A percentile compares a stretch with the other conserved stretches of the same genome.
These are phyloP conservation scores for Juncus effusus DNA, from an alignment of 176 grass and related monocot species.

Conservation along the genomic window DNA sequence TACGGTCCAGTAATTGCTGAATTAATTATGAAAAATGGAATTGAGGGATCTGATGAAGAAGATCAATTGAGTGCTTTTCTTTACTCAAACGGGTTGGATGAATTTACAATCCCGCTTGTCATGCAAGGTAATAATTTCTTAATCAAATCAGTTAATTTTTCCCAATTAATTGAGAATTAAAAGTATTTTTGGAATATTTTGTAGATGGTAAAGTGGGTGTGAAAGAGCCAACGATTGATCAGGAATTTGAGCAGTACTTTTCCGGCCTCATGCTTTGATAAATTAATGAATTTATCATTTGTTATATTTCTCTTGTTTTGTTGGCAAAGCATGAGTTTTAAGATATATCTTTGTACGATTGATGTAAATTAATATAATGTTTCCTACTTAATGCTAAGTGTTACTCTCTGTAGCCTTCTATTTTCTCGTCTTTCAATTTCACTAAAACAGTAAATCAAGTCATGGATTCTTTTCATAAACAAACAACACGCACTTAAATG, in stretches of 20 bases:
- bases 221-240: constrained; percentile 59
- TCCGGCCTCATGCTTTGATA: constrained; percentile 70
- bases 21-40: constrained; percentile 15
- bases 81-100: constrained; percentile 43
- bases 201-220: constrained; percentile 31
- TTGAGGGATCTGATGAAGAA: constrained; percentile 28
- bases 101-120: constrained; percentile 32
- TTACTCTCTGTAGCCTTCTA: no score
- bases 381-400: no score
- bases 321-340: no score
- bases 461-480: no score
- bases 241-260: constrained; percentile 84
- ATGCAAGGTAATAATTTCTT: constrained; percentile 38
- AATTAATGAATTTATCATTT: no score
- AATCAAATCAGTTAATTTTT: neutral
- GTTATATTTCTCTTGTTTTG: no score
- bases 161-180: neutral
- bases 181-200: constrained; percentile 7
- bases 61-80: constrained; percentile 37
- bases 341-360: no score
- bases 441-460: no score
- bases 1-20: constrained; percentile 27
- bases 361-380: no score
- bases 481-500: no score
- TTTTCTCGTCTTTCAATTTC: no score